A percentile compares a stretch with the other conserved stretches of the same genome.
Conservation (phyloP, 1,284 basidiomycete species). For the Ceratobasidium sp. region DNA sequence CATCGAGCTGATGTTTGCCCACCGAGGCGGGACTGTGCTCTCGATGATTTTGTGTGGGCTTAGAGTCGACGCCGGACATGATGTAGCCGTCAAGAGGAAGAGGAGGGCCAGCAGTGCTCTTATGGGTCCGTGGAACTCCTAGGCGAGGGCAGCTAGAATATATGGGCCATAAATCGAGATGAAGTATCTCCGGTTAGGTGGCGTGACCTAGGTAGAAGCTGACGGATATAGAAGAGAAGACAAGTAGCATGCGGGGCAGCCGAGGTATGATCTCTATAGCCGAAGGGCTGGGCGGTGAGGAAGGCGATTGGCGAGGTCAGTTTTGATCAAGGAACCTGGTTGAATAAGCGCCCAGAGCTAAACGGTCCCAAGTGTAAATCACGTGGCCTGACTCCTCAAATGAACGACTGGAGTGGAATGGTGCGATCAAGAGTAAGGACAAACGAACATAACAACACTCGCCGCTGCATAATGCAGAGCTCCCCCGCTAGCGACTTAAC, state of each 20-base stretch:
- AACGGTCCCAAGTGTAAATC: too few species aligned
- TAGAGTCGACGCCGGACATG: slow-evolving; percentile 35
- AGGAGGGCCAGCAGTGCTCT: neutral
- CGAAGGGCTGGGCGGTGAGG: neutral
- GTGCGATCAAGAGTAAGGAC: too few species aligned
- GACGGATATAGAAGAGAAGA: neutral
- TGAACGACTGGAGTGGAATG: too few species aligned
- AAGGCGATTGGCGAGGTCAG: neutral
- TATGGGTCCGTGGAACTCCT: neutral
- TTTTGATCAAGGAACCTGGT: too few species aligned
- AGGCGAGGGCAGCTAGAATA: slow-evolving; percentile 31
- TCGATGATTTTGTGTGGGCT: slow-evolving; percentile 1
- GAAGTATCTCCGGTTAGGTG: neutral
- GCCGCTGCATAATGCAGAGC: too few species aligned
- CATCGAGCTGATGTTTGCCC: slow-evolving; percentile 21
- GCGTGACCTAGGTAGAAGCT: neutral
- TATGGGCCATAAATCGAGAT: slow-evolving; percentile 1
- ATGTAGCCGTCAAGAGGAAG: neutral
- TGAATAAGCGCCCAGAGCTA: too few species aligned
- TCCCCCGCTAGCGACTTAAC: too few species aligned
- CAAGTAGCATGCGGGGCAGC: neutral
- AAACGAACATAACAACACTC: too few species aligned
- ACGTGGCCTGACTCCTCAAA: too few species aligned
- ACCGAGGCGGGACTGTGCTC: neutral
- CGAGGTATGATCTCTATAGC: neutral